These are phyloP conservation scores for Solanum lycopersicoides DNA, from an alignment of 257 asterid species.

Conservation along the genomic window DNA sequence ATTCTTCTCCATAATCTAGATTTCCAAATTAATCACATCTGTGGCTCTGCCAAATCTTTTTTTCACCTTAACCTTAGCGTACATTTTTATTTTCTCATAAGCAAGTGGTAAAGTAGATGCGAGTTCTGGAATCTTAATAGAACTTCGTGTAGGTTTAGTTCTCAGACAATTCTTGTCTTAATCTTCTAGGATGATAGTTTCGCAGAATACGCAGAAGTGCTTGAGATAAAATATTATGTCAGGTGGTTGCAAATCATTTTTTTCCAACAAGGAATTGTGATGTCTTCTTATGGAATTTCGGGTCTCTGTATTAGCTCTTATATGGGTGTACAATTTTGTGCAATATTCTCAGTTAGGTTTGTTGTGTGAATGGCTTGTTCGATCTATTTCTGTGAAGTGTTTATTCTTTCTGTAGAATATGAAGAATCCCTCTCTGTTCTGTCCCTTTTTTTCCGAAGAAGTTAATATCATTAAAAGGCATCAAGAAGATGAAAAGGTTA, in stretches of 20 bases:
- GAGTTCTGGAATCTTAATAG: background rate
- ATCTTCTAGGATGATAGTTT: background rate
- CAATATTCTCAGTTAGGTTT: background rate
- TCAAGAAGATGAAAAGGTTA: background rate
- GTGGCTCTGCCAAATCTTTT: background rate
- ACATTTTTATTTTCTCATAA: background rate
- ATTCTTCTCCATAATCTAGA: background rate
- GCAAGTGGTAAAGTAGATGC: background rate
- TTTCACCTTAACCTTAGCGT: background rate
- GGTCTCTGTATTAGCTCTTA: background rate
- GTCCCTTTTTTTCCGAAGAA: background rate
- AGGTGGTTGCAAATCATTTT: background rate
- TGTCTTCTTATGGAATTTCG: background rate
- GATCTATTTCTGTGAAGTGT: background rate
- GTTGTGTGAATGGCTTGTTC: background rate
- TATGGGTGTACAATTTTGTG: background rate
- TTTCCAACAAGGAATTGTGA: background rate
- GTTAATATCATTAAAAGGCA: background rate
- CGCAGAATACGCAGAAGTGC: background rate
- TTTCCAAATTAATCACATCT: background rate
- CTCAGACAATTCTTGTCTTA: background rate
- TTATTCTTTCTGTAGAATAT: background rate
- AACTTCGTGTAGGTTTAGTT: background rate
- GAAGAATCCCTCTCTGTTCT: background rate
- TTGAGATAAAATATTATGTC: background rate